phyloP scores from a whole-genome alignment of 1,284 basidiomycete species.

The Papiliotrema fonsecae region DNA sequence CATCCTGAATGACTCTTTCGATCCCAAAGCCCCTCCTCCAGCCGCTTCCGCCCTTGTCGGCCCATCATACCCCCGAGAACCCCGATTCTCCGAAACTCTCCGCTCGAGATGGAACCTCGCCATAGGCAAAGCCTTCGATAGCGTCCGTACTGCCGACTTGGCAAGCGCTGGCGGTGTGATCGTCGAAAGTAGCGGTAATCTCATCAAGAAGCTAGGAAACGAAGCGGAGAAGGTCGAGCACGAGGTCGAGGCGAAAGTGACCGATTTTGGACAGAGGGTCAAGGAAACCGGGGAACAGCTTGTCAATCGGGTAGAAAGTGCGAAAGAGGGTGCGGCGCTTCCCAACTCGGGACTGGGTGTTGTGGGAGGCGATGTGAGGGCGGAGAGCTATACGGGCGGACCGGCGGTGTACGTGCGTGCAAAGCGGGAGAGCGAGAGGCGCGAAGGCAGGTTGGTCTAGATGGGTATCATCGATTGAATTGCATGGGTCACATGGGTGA shows the following conservation, averaged over 20 bases:
- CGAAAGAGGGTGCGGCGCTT: not conserved
- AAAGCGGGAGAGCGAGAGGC: slow-evolving; percentile 2
- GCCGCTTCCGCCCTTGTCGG: slow-evolving; percentile 32
- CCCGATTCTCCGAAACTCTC: slow-evolving; percentile 27
- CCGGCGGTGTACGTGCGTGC: not conserved
- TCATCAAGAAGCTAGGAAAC: not conserved
- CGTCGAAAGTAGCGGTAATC: not conserved
- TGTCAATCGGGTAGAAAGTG: not conserved
- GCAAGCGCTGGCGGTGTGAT: not conserved
- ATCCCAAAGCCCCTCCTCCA: slow-evolving; percentile 17
- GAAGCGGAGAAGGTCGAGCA: not conserved
- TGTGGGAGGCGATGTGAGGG: not conserved
- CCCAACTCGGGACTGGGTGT: not conserved
- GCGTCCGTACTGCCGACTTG: not conserved
- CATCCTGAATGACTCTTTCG: slow-evolving; percentile 31
- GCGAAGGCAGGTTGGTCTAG: slow-evolving; percentile 1
- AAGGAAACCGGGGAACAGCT: slow-evolving; percentile 1
- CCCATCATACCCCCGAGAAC: slow-evolving; percentile 17
- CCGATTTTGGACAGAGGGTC: not conserved
- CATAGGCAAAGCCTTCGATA: slow-evolving; percentile 9
- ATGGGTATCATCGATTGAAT: too few relatives aligned
- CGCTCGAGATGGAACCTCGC: slow-evolving; percentile 37
- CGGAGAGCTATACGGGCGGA: slow-evolving; percentile 7
- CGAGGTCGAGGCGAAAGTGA: not conserved
- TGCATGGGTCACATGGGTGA: too few relatives aligned